Evolutionary conservation across 305 asterid species (phyloP), one percentile per base, ranked within the genome.

Genomic region (Fraxinus albicans): DNA sequence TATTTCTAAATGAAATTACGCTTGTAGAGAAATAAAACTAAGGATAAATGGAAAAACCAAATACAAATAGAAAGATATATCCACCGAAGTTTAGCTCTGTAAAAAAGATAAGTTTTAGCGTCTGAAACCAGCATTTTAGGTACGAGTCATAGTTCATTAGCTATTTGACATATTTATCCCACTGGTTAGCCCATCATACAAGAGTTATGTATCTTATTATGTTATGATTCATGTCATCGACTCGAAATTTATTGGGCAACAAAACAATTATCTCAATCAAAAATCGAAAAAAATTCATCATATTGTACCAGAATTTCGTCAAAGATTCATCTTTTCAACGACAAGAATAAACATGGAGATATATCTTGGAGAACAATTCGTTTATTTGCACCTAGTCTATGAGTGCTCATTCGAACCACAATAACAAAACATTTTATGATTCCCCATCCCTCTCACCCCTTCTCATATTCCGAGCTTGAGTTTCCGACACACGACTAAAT

Each of bases 401-500:
- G 76, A 70, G 38, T 25, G 76, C 76, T 70, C 76, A 31, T 72
- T 12, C 13, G 36, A 72, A 6, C 76, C 55, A 67, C 29, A 67
- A 77, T 13, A 77, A 21, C 69, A 77, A n/a, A 81, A 55, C 82
- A 69, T 23, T 74, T 42, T 10, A 78, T 50, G 77, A 73, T 65
- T 40, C 78, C 25, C 74, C 74, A 53, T 33, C 23, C 23, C 44
- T 36, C 42, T 77, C 78, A 81, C 2, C 53, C 21, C 25, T 55
- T 44, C 77, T 60, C 31, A 70, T 78, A 21, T 81, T 73, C 27
- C 23, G 9, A 55, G 44, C 40, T 72, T 4, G 23, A 72, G 25
- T 33, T 72, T 72, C 42, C 40, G 8, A 72, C 76, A 15, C 77
- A 77, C 74, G 74, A 40, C 80, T 55, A 85, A 73, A 83, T 55